Evolutionary conservation across 1,139 yeast species (phyloP), one percentile per base, ranked within the genome.

Genomic region (Eremothecium gossypii): DNA sequence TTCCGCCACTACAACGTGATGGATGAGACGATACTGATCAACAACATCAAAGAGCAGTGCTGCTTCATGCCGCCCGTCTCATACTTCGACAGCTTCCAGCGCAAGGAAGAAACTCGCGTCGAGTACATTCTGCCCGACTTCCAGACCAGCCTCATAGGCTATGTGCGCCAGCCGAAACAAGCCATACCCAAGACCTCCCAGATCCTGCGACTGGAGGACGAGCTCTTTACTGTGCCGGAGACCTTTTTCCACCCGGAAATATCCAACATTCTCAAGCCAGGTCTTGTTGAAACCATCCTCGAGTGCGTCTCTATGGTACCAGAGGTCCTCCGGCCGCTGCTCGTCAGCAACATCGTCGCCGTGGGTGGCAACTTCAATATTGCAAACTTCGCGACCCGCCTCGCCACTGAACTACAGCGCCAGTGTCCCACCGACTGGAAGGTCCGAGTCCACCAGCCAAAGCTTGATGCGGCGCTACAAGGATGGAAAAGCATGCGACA

Each of bases 1-100:
- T 91, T 84, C 58, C 72, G 97, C 45, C 94, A 93, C 65, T 91
- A 89, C 63, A 93, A 93, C 57, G 89, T 93, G 55, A 79, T 85
- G 59, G 96, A 89, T 48, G 98, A 93, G 61, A 83, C 95, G 0
- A 71, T 83, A 7, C 66, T 93, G 40, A 80, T 91, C 41, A 85
- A 89, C 57, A 79, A 83, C 32, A 83, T 93, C 51, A 91, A 93
- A 57, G 96, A 91, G 55, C 69, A 75, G 30, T 73, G 93, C 6
- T 77, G 91, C 53, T 87, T 76, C 59, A 77, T 89, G 37, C 80
- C 95, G 1, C 65, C 65, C 4, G 52, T 57, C 10, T 78, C 89
- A 50, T 91, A 82, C 56, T 72, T 71, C 33, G 65, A 65, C 12
- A 77, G 83, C 20, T 66, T 89, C 44, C 67, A 70, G 38, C 58